These are phyloP conservation scores for Diutina pseudorugosa DNA, from an alignment of 1,139 yeast genomes.

Conservation along the genomic window DNA sequence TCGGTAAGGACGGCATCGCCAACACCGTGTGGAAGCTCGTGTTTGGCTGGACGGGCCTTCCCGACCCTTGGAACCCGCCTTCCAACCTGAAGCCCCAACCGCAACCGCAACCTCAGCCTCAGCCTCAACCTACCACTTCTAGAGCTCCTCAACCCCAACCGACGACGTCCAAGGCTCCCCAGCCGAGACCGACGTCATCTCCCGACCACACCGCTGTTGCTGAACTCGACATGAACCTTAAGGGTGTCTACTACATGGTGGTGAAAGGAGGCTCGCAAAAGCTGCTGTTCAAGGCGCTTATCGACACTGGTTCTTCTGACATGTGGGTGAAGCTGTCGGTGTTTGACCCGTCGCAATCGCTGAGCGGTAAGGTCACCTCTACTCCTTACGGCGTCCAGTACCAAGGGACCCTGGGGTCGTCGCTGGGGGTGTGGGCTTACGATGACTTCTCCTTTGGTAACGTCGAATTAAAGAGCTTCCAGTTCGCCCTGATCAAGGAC, in stretches of 20 bases:
- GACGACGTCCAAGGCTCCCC: not conserved
- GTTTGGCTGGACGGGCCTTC: slow-evolving; percentile 1
- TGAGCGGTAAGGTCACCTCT: not conserved
- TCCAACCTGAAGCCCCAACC: not conserved
- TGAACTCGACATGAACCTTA: slow-evolving; percentile 1
- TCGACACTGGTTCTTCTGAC: slow-evolving; percentile 2
- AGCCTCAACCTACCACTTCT: not conserved
- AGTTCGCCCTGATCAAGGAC: not conserved
- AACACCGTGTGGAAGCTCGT: not conserved
- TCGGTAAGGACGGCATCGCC: not conserved
- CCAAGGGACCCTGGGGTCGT: not conserved
- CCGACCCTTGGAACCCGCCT: not conserved
- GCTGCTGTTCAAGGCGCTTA: not conserved
- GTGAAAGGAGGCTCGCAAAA: not conserved
- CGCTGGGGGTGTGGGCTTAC: slow-evolving; percentile 1
- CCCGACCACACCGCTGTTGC: not conserved
- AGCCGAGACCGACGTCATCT: not conserved
- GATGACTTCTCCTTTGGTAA: not conserved
- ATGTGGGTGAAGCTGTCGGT: not conserved
- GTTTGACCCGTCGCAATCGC: not conserved
- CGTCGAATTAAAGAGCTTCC: not conserved
- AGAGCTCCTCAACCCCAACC: not conserved
- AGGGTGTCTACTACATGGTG: slow-evolving; percentile 1
- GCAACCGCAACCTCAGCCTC: not conserved
- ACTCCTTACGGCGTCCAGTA: not conserved